Percentiles rank a stretch among this genome's conserved stretches.
These are phyloP conservation scores for Pyronema omphalodes DNA, from an alignment of 495 filamentous ascomycete genomes.

Conservation along the genomic window DNA sequence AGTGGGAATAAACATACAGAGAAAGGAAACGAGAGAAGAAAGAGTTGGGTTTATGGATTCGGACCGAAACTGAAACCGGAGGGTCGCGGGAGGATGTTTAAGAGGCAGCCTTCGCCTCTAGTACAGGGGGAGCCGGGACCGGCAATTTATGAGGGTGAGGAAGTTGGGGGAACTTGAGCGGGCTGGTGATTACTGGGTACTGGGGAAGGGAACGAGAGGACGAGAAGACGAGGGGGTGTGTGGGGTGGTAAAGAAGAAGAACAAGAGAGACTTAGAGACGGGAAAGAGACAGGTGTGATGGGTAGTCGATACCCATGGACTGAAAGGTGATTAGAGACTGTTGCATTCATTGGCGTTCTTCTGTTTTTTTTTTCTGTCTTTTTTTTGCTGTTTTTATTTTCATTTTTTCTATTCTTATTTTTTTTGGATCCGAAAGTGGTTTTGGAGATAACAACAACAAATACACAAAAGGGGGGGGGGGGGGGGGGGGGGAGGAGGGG, in stretches of 20 bases:
- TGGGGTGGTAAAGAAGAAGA: background rate
- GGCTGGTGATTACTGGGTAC: background rate
- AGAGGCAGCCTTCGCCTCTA: conserved; percentile 19
- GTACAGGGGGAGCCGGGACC: conserved; percentile 6
- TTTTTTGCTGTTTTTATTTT: background rate
- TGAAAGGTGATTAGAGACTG: background rate
- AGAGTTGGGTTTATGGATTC: conserved; percentile 11
- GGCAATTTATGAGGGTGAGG: conserved; percentile 6
- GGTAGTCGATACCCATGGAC: background rate
- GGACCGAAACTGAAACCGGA: conserved; percentile 17
- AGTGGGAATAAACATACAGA: background rate
- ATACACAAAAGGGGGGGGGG: no score
- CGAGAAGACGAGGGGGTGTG: no score
- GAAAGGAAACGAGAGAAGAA: background rate
- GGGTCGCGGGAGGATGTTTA: conserved; percentile 8
- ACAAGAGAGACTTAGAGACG: no score
- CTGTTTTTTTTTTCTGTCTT: background rate
- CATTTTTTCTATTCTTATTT: background rate
- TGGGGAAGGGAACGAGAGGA: background rate
- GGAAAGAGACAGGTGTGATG: background rate
- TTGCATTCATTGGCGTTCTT: background rate
- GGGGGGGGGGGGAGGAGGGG: no score
- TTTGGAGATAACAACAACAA: background rate
- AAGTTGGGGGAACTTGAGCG: background rate
- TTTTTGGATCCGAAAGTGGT: background rate